Conservation (phyloP, 805 yeast species). For the Saccharomyces paradoxus region DNA sequence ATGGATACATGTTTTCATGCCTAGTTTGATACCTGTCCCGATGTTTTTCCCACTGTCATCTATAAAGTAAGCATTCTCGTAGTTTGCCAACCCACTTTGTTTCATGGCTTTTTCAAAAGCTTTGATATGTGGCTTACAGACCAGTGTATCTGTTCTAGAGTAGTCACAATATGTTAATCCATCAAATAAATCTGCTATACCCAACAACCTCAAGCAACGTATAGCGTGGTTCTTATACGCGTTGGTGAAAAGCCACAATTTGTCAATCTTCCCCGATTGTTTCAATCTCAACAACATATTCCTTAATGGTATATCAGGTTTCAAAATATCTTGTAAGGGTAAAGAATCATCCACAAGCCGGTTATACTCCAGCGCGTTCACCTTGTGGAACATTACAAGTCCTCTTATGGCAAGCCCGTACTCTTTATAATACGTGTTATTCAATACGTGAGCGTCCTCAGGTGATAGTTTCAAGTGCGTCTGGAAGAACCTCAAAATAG, state of each 20-base stretch:
- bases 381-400: conserved; percentile 47
- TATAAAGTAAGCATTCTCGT: conserved; percentile 56
- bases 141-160: conserved; percentile 46
- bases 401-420: conserved; percentile 93
- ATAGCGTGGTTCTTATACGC: conserved; percentile 86
- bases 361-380: conserved; percentile 82
- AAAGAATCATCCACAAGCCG: conserved; percentile 81
- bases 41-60: conserved; percentile 84
- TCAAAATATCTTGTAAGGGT: conserved; percentile 64
- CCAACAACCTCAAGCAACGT: conserved; percentile 67
- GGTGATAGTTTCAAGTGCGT: conserved; percentile 49
- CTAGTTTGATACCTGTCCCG: conserved; percentile 59
- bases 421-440: conserved; percentile 62
- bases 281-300: conserved; percentile 39
- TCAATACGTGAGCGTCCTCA: conserved; percentile 63
- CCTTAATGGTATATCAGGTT: conserved; percentile 49
- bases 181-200: conserved; percentile 82
- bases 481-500: conserved; percentile 72
- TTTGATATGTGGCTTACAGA: conserved; percentile 81
- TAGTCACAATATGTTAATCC: conserved; percentile 91
- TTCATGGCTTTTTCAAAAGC: conserved; percentile 59
- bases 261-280: conserved; percentile 43
- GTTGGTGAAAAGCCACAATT: conserved; percentile 86
- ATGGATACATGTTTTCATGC: conserved; percentile 66
- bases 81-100: conserved; percentile 41